phyloP scores from a whole-genome alignment of 2,329 filamentous ascomycete genomes.

The Corniculantispora saksenae region DNA sequence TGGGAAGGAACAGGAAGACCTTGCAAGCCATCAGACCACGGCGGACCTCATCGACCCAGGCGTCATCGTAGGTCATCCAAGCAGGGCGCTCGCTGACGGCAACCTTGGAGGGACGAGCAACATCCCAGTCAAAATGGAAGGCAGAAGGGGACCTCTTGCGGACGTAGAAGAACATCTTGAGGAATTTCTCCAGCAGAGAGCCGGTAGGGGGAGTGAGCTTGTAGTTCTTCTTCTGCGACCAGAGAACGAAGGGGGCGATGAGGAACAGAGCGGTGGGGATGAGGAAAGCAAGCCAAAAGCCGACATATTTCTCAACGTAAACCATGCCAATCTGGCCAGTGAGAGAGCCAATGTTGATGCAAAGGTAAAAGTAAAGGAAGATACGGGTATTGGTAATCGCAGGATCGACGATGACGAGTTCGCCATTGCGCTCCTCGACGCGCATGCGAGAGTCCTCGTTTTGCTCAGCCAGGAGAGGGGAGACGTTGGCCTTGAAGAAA shows the following conservation, averaged over 20 bases:
- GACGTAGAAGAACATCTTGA: slow-evolving; percentile 61
- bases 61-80: slow-evolving; percentile 84
- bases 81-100: slow-evolving; percentile 54
- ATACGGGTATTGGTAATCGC: slow-evolving; percentile 63
- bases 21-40: slow-evolving; percentile 70
- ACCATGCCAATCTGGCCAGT: slow-evolving; percentile 66
- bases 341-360: slow-evolving; percentile 71
- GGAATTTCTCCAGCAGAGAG: slow-evolving; percentile 66
- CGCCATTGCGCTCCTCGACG: slow-evolving; percentile 56
- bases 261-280: slow-evolving; percentile 68
- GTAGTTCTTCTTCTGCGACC: slow-evolving; percentile 61
- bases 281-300: slow-evolving; percentile 71
- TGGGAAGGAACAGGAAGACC: slow-evolving; percentile 71
- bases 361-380: slow-evolving; percentile 70
- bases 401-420: slow-evolving; percentile 66
- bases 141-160: slow-evolving; percentile 63
- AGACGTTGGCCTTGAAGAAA: slow-evolving; percentile 75
- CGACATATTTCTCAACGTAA: slow-evolving; percentile 73
- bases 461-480: slow-evolving; percentile 67
- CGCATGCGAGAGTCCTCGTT: slow-evolving; percentile 56
- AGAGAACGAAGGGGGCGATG: slow-evolving; percentile 62
- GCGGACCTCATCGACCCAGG: slow-evolving; percentile 77
- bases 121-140: slow-evolving; percentile 68
- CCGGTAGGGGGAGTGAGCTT: slow-evolving; percentile 60
- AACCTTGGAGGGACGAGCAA: slow-evolving; percentile 66